Percentiles rank a stretch among this genome's conserved stretches.
Conservation (phyloP, 2,329 filamentous ascomycete species). For the Davidsoniella australis region DNA sequence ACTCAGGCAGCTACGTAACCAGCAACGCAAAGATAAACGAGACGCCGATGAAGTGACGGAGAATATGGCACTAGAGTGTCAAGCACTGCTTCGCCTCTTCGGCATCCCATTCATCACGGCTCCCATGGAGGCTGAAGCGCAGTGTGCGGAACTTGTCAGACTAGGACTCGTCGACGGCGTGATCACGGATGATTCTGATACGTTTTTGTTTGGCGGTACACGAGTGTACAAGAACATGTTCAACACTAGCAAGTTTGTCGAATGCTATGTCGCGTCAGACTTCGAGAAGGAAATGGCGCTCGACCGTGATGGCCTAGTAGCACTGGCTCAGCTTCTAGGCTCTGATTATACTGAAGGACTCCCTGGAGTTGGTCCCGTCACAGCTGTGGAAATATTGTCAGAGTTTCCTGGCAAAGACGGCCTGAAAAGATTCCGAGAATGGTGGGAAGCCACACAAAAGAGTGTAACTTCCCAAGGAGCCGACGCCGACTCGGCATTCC, state of each 20-base stretch:
- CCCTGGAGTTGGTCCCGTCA: constrained; percentile 80
- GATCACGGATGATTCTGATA: constrained; percentile 93
- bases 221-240: constrained; percentile 99
- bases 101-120: constrained; percentile 93
- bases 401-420: constrained; percentile 54
- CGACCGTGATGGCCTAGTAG: constrained; percentile 71
- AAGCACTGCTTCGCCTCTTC: constrained; percentile 76
- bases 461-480: constrained; percentile 46
- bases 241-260: constrained; percentile 93
- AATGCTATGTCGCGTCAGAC: constrained; percentile 77
- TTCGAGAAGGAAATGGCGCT: constrained; percentile 81
- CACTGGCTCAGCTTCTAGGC: constrained; percentile 77
- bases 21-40: constrained; percentile 89
- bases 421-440: constrained; percentile 63
- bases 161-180: constrained; percentile 90
- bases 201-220: constrained; percentile 89
- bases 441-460: constrained; percentile 69
- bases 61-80: constrained; percentile 90
- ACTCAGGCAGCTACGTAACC: constrained; percentile 68
- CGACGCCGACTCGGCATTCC: constrained; percentile 46
- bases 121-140: constrained; percentile 96
- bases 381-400: constrained; percentile 80
- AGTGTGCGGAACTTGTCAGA: constrained; percentile 79
- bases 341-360: constrained; percentile 92
- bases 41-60: constrained; percentile 95